Evolutionary conservation across 192 early-diverging fungal genomes (phyloP), one percentile per base, ranked within the genome.

Genomic region (Coemansia sp.): DNA sequence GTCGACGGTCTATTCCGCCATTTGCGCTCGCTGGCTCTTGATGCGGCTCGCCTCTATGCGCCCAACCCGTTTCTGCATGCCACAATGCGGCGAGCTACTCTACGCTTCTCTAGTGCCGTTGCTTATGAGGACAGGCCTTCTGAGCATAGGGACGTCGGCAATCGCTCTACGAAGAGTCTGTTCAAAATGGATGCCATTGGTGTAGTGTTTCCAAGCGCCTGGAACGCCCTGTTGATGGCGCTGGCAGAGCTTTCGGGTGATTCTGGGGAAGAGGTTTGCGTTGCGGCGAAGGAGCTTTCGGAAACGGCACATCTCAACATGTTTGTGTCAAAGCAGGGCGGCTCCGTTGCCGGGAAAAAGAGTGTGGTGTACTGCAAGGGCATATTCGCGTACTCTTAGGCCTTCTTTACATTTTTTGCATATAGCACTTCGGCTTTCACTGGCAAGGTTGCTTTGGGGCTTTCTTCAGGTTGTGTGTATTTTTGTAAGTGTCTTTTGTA

Each of bases 231-330:
- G 13, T 37, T 80, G n/a, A 50, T 47, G 23, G 55, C 68, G 2
- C 43, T 75, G 33, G 65, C 68, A 12, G 69, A 63, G 12, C 50
- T 75, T 8, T 9, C 64, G 16, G 28, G 50, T 3, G 12, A 25
- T 28, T 45, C 25, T 1, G 33, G 34, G 39, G 48, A 38, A 16
- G 57, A 48, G 38, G 61, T 69, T 57, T 48, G 39, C 23, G 65
- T 67, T 0, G 57, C 73, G 10, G 63, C 70, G 2, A 80, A 72
- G 43, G 78, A 80, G 39, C n/a, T 47, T 0, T 7, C 52, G 8
- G 73, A 72, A 11, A 75, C 73, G n/a, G 73, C 62, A 5, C 69
- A 75, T 26, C 57, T 80, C 16, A 75, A 74, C 37, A 70, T 80
- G 65, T 63, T 80, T 36, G 73, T 74, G 13, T 75, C 78, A 11